Conservation (phyloP, 2,329 filamentous ascomycete species). For the Scedosporium boydii region DNA sequence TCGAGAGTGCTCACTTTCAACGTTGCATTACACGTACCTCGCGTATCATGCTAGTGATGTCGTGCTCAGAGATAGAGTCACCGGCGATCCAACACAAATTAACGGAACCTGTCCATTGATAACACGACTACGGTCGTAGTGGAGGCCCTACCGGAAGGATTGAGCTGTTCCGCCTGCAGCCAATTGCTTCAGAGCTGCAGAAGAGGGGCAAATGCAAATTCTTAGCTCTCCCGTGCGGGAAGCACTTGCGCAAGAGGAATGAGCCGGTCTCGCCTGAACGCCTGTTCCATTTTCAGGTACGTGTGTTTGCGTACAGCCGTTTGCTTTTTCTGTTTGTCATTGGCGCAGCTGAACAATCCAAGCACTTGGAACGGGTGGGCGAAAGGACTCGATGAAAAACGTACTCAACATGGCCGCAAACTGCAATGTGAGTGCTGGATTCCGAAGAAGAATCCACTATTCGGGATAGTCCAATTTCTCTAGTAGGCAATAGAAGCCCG, state of each 20-base stretch:
- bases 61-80: too few species aligned
- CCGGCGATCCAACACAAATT: too few species aligned
- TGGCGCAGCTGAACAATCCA: neutral
- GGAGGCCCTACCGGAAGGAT: too few species aligned
- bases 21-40: too few species aligned
- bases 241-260: neutral
- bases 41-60: too few species aligned
- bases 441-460: neutral
- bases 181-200: neutral
- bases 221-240: neutral
- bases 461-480: too few species aligned
- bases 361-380: neutral
- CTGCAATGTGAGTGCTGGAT: neutral
- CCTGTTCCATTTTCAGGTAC: neutral
- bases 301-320: neutral
- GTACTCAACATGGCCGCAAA: neutral
- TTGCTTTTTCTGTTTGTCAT: neutral
- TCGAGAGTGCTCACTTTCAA: too few species aligned
- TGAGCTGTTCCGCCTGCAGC: neutral
- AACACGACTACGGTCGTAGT: too few species aligned
- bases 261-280: neutral
- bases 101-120: too few species aligned
- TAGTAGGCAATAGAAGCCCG: too few species aligned
- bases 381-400: neutral
- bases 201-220: neutral